A percentile compares a stretch with the other conserved stretches of the same genome.
phyloP scores from a whole-genome alignment of 257 asterid species.

The Nicotiana obtusifolia region DNA sequence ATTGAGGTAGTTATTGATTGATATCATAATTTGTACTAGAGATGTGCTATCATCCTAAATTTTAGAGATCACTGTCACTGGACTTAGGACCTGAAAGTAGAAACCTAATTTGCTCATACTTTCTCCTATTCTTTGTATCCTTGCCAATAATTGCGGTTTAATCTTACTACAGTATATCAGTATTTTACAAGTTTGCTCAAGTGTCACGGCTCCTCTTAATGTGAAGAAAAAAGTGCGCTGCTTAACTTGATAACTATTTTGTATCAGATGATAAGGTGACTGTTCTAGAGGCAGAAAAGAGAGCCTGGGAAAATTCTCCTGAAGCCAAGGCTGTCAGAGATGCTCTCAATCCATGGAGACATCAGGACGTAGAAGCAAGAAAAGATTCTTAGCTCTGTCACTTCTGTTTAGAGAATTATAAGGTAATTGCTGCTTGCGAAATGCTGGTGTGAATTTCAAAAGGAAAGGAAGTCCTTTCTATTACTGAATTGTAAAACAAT shows the following conservation, averaged over 20 bases:
- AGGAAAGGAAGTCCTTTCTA: neutral
- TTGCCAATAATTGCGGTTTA: neutral
- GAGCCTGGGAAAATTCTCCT: conserved; percentile 70
- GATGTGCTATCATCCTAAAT: neutral
- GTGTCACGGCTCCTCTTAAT: neutral
- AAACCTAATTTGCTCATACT: neutral
- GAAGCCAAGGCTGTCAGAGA: conserved; percentile 91
- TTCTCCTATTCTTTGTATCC: neutral
- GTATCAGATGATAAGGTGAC: conserved; percentile 85
- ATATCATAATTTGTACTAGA: neutral
- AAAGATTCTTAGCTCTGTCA: conserved; percentile 32
- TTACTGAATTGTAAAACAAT: neutral
- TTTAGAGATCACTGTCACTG: neutral
- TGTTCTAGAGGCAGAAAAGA: conserved; percentile 77
- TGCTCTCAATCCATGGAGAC: conserved; percentile 88
- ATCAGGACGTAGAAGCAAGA: conserved; percentile 34
- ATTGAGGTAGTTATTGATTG: neutral
- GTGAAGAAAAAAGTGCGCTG: neutral
- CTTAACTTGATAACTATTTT: conserved; percentile 10
- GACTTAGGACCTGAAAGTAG: neutral
- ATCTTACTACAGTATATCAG: neutral
- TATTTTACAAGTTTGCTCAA: neutral
- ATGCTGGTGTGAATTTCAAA: neutral
- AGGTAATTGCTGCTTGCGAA: neutral
- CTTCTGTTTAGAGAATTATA: neutral